Percentiles rank a stretch among this genome's conserved stretches.
phyloP scores from a whole-genome alignment of 768 basidiomycete genomes.

The Calocybe cyanea region DNA sequence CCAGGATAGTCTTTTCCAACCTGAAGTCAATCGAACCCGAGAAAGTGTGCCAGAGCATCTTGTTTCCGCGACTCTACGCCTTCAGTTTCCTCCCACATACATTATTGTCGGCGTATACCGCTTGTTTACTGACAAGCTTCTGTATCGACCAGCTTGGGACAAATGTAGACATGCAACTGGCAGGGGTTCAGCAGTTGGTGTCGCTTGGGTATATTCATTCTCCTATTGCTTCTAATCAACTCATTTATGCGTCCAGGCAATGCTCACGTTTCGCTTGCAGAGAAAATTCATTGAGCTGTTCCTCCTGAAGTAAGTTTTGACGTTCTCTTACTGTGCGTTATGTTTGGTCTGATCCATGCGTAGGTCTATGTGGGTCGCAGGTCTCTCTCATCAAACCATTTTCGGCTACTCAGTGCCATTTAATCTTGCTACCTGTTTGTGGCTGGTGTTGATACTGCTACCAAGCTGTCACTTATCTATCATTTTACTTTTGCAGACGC shows the following conservation, averaged over 20 bases:
- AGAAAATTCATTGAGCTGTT: conserved; percentile 61
- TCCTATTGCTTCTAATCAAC: background rate
- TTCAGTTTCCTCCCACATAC: conserved; percentile 81
- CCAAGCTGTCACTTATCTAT: background rate
- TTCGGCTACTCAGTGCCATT: conserved; percentile 68
- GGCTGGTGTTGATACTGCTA: background rate
- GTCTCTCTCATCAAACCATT: conserved; percentile 57
- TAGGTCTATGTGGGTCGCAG: conserved; percentile 62
- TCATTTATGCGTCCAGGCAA: conserved; percentile 36
- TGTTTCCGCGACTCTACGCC: conserved; percentile 50
- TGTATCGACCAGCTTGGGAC: conserved; percentile 77
- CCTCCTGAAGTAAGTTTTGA: conserved; percentile 58
- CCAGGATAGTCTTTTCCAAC: conserved; percentile 28
- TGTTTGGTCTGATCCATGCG: background rate
- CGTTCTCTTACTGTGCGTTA: background rate
- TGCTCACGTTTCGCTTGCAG: conserved; percentile 71
- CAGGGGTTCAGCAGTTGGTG: conserved; percentile 66
- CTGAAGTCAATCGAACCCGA: background rate
- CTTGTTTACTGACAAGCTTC: conserved; percentile 64
- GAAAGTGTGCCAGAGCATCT: conserved; percentile 34
- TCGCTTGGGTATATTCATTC: conserved; percentile 55
- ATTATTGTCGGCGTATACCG: conserved; percentile 82
- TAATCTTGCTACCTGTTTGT: conserved; percentile 65
- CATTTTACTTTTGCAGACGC: conserved; percentile 47
- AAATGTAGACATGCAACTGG: conserved; percentile 77